Percentiles rank a stretch among this genome's conserved stretches.
Evolutionary conservation across 176 grass and related monocot genomes (phyloP).

Genomic region (Olyra latifolia): DNA sequence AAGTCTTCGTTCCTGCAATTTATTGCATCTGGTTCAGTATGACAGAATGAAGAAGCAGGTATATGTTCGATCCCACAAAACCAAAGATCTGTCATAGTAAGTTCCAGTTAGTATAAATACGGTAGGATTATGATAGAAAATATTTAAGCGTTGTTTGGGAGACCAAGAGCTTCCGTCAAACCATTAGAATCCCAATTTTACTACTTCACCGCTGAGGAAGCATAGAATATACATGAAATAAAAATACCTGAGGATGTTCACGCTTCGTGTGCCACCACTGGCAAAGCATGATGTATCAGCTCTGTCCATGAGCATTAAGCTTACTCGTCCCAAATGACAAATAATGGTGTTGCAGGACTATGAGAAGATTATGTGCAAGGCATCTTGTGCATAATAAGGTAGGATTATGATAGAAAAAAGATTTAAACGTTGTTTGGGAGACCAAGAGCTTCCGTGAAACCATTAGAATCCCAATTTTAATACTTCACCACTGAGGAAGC

Average conservation of each 20-base stretch:
- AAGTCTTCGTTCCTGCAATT: conserved; percentile 49
- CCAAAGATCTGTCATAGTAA: conserved; percentile 61
- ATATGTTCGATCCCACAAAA: conserved; percentile 45
- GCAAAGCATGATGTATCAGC: conserved; percentile 92
- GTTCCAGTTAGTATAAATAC: conserved; percentile 55
- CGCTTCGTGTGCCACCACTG: conserved; percentile 54
- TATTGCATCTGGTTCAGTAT: conserved; percentile 34
- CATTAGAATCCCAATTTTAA: conserved; percentile 43
- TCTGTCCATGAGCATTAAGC: conserved; percentile 67
- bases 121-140: conserved; percentile 28
- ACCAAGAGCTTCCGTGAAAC: conserved; percentile 27
- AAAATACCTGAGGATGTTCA: conserved; percentile 69
- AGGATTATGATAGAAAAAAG: conserved; percentile 29
- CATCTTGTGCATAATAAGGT: conserved; percentile 15
- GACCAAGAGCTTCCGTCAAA: conserved; percentile 28
- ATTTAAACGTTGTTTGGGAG: background rate
- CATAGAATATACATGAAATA: conserved; percentile 69
- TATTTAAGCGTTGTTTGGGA: background rate
- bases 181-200: conserved; percentile 42
- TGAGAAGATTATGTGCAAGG: background rate
- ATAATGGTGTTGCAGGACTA: conserved; percentile 5
- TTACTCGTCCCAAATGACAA: conserved; percentile 24
- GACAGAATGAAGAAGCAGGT: conserved; percentile 28
- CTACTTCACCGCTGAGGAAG: conserved; percentile 48
- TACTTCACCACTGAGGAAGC: conserved; percentile 48